A percentile compares a stretch with the other conserved stretches of the same genome.
These are phyloP conservation scores for Spinellus fusiger DNA, from an alignment of 192 early-diverging fungal genomes.

Conservation along the genomic window DNA sequence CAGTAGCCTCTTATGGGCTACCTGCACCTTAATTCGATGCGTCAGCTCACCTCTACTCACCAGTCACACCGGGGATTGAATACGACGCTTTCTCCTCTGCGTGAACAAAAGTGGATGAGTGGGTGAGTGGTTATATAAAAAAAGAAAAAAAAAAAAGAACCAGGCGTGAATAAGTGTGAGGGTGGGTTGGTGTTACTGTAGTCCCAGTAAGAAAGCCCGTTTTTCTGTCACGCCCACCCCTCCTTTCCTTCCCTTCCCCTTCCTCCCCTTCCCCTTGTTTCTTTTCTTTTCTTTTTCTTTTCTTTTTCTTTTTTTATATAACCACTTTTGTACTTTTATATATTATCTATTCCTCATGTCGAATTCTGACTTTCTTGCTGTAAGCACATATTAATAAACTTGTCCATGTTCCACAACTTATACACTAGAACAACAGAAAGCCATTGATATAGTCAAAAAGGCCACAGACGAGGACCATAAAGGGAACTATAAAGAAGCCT, in stretches of 20 bases:
- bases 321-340: not conserved
- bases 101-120: not conserved
- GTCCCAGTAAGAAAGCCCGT: not conserved
- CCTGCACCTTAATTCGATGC: not conserved
- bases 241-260: not conserved
- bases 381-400: conserved; percentile 2
- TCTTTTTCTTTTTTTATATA: not conserved
- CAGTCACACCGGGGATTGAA: not conserved
- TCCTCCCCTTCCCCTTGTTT: not conserved
- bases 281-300: not conserved
- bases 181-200: not conserved
- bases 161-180: not conserved
- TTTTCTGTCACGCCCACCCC: not conserved
- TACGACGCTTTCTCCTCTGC: not conserved
- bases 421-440: conserved; percentile 51
- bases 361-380: conserved; percentile 16
- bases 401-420: not conserved
- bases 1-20: not conserved
- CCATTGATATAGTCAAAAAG: conserved; percentile 85
- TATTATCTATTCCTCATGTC: conserved; percentile 11
- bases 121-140: not conserved
- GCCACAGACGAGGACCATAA: conserved; percentile 90
- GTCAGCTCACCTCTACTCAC: not conserved
- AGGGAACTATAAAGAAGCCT: conserved; percentile 88
- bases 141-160: not conserved